Conservation (phyloP, 2,329 filamentous ascomycete genomes). For the Fusarium sambucinum region DNA sequence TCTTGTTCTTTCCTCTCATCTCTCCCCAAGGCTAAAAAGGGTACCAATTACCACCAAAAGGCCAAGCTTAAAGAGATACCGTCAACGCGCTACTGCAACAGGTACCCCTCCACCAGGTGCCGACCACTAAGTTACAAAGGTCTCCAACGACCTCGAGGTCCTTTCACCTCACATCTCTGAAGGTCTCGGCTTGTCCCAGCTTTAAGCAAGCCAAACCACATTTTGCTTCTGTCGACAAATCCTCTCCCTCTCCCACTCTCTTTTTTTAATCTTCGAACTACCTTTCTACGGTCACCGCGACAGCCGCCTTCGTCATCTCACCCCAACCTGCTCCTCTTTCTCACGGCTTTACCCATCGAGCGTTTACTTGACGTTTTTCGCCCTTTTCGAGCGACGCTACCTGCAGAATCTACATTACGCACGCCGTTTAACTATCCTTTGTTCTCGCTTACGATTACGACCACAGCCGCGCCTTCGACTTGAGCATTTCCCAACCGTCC, state of each 20-base stretch:
- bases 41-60: constrained; percentile 17
- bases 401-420: constrained; percentile 24
- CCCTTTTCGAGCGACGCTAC: constrained; percentile 14
- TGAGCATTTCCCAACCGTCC: constrained; percentile 24
- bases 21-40: constrained; percentile 38
- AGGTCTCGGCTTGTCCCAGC: constrained; percentile 34
- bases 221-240: constrained; percentile 35
- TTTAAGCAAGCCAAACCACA: constrained; percentile 26
- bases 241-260: constrained; percentile 36
- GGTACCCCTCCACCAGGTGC: constrained; percentile 35
- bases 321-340: constrained; percentile 13
- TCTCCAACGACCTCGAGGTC: constrained; percentile 41
- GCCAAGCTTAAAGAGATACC: constrained; percentile 33
- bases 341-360: constrained; percentile 25
- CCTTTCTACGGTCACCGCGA: constrained; percentile 28
- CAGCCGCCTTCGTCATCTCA: constrained; percentile 41
- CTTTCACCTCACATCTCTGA: constrained; percentile 18
- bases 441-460: constrained; percentile 38
- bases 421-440: constrained; percentile 35
- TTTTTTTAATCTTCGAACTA: constrained; percentile 23
- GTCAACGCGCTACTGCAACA: constrained; percentile 35
- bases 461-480: constrained; percentile 15
- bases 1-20: constrained; percentile 13
- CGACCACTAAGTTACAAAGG: constrained; percentile 40
- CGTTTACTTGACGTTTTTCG: constrained; percentile 16